Evolutionary conservation across 2,329 filamentous ascomycete species (phyloP).

Genomic region (Ophidiomyces ophidiicola): DNA sequence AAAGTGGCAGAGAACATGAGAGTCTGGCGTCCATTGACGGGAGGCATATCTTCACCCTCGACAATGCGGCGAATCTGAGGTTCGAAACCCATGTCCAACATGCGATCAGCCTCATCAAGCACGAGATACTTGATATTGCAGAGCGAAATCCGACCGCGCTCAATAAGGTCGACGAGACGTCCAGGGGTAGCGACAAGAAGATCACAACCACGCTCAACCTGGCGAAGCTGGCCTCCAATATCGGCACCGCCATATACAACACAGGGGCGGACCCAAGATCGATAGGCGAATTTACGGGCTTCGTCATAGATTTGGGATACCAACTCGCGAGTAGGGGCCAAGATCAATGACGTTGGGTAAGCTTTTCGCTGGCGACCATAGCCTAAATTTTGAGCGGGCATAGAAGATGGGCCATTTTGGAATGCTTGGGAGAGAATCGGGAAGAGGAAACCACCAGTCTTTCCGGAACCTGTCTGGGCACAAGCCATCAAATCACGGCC

Average conservation of each 20-base stretch:
- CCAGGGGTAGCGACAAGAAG: constrained; percentile 92
- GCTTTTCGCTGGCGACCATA: constrained; percentile 95
- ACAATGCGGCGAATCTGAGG: constrained; percentile 98
- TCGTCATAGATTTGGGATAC: constrained; percentile 98
- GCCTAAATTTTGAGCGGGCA: constrained; percentile 52
- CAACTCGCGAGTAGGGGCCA: constrained; percentile 94
- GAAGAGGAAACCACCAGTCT: constrained; percentile 99
- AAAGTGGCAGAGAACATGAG: constrained; percentile 99
- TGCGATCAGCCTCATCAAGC: constrained; percentile 97
- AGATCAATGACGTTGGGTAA: constrained; percentile 87
- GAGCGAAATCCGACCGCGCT: constrained; percentile 94
- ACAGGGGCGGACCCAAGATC: constrained; percentile 95
- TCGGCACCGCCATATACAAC: constrained; percentile 99
- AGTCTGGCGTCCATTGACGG: constrained; percentile 72
- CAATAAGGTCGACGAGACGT: constrained; percentile 93
- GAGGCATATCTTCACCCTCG: constrained; percentile 95
- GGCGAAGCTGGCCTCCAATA: constrained; percentile 92
- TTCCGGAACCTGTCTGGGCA: constrained; percentile 98
- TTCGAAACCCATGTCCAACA: constrained; percentile 99
- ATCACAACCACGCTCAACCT: constrained; percentile 96
- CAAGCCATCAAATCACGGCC: constrained; percentile 98
- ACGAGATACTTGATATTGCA: constrained; percentile 99
- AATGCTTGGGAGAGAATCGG: constrained; percentile 97
- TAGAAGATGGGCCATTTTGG: constrained; percentile 66
- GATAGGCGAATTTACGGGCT: constrained; percentile 94